phyloP scores from a whole-genome alignment of 495 filamentous ascomycete species.

The Talaromyces adpressus region DNA sequence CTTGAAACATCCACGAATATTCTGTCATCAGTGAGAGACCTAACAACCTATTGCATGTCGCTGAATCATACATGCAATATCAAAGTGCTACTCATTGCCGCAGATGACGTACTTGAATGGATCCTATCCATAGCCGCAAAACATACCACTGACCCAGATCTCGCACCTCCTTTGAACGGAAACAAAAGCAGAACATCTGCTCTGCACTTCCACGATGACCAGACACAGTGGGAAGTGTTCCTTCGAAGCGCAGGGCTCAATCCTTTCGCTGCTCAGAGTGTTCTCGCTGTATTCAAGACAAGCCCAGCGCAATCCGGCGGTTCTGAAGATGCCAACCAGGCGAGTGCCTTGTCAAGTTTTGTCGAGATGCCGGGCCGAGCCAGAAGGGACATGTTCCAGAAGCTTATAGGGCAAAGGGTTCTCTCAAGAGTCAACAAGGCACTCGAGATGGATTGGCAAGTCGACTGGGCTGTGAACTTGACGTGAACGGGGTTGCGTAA shows the following conservation, averaged over 20 bases:
- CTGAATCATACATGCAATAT: not conserved
- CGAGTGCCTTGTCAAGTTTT: constrained; percentile 9
- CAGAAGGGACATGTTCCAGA: constrained; percentile 34
- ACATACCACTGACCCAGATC: constrained; percentile 18
- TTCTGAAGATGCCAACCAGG: not conserved
- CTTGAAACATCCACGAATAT: not conserved
- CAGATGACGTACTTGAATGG: constrained; percentile 12
- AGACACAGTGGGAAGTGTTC: constrained; percentile 69
- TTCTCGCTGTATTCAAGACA: constrained; percentile 33
- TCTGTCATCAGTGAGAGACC: not conserved
- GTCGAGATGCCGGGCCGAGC: constrained; percentile 16
- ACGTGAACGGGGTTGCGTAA: not conserved
- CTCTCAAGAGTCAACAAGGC: constrained; percentile 40
- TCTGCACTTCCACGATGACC: constrained; percentile 21
- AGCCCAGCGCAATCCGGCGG: not conserved
- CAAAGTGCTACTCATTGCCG: not conserved
- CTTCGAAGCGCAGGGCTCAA: constrained; percentile 70
- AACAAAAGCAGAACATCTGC: not conserved
- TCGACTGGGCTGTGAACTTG: constrained; percentile 21
- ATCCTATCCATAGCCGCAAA: constrained; percentile 25
- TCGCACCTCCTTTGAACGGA: not conserved
- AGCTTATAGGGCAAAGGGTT: constrained; percentile 45
- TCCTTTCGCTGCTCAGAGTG: constrained; percentile 68
- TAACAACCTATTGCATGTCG: constrained; percentile 3
- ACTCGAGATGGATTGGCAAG: constrained; percentile 26